Evolutionary conservation across 2,329 filamentous ascomycete species (phyloP).

Genomic region (Fusarium falciforme): DNA sequence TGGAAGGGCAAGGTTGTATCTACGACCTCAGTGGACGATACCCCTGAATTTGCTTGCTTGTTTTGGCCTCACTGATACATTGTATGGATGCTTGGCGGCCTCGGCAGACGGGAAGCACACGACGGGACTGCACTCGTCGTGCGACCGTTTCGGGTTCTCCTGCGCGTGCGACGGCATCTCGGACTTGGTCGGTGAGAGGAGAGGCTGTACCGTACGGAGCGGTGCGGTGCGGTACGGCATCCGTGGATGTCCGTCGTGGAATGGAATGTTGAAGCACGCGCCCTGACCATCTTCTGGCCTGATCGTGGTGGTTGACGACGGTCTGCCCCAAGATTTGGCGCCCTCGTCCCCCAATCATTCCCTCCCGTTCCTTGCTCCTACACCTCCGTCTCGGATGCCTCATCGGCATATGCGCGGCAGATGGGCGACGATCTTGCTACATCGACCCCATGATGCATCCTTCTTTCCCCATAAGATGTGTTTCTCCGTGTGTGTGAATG

Average conservation of each 20-base stretch:
- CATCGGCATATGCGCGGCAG: slow-evolving; percentile 46
- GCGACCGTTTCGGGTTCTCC: neutral
- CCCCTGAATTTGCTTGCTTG: neutral
- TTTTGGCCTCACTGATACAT: neutral
- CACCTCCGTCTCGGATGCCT: slow-evolving; percentile 34
- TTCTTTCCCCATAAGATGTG: slow-evolving; percentile 11
- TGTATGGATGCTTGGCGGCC: neutral
- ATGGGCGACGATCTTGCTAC: slow-evolving; percentile 44
- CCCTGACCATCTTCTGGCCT: slow-evolving; percentile 43
- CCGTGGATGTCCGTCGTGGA: neutral
- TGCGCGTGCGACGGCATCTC: neutral
- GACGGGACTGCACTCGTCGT: neutral
- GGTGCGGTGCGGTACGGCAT: neutral
- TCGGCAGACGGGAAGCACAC: slow-evolving; percentile 1
- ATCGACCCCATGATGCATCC: slow-evolving; percentile 28
- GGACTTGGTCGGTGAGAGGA: slow-evolving; percentile 13
- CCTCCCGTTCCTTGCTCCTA: slow-evolving; percentile 17
- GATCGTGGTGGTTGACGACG: slow-evolving; percentile 26
- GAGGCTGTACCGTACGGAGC: neutral
- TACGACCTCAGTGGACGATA: neutral
- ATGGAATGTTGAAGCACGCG: slow-evolving; percentile 35
- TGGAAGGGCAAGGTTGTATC: neutral
- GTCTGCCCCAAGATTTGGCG: slow-evolving; percentile 21
- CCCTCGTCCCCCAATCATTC: slow-evolving; percentile 38
- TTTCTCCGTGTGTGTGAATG: neutral